phyloP scores from a whole-genome alignment of 1,284 basidiomycete genomes.

The Ceratobasidium sp. region DNA sequence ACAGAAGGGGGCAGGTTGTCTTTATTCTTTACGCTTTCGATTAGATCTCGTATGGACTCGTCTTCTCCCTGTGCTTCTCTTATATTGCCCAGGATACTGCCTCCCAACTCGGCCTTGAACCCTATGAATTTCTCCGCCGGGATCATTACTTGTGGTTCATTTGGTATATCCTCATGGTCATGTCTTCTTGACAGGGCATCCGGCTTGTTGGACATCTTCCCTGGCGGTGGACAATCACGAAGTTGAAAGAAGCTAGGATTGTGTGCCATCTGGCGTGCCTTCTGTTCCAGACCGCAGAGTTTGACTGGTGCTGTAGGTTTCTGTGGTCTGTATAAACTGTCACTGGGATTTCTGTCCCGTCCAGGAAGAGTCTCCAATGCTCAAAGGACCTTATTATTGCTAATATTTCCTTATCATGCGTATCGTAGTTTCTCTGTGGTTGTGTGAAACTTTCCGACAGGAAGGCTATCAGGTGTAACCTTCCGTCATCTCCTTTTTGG shows the following conservation, averaged over 20 bases:
- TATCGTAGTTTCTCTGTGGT: too few relatives aligned
- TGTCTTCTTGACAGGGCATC: conserved; percentile 49
- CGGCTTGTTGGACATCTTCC: conserved; percentile 41
- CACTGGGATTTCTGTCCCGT: conserved; percentile 42
- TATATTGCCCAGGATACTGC: not conserved
- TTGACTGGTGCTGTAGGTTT: conserved; percentile 21
- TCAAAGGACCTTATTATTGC: conserved; percentile 37
- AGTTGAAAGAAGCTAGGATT: not conserved
- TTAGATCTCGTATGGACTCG: not conserved
- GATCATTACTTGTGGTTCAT: conserved; percentile 14
- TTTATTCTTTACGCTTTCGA: not conserved
- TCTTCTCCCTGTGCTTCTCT: not conserved
- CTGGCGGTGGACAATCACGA: not conserved
- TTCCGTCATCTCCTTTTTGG: conserved; percentile 4
- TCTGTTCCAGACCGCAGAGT: conserved; percentile 49
- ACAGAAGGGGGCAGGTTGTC: not conserved
- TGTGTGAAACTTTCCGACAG: not conserved
- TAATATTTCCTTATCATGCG: conserved; percentile 23
- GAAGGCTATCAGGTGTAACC: not conserved
- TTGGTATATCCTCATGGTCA: conserved; percentile 40
- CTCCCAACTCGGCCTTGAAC: not conserved
- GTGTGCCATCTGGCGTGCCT: not conserved
- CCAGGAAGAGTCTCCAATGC: conserved; percentile 48
- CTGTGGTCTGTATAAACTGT: conserved; percentile 10
- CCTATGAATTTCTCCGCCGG: not conserved